Base-by-base conservation (phyloP, 768 basidiomycete genomes). In the Mycena galericulata region DNA sequence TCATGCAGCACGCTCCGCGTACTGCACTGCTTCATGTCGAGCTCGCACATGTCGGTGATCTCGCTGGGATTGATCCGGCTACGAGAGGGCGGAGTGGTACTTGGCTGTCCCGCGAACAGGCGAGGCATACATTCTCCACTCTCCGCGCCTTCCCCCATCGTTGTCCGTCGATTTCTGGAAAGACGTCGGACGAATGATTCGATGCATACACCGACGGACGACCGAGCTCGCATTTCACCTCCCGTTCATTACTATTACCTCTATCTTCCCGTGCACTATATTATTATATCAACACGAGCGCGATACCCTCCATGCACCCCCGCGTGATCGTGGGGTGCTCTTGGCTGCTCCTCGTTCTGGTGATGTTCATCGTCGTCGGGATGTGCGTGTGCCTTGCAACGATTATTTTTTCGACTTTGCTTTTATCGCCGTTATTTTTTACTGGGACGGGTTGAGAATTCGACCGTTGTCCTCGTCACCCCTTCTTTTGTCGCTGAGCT, bases 211-310 rank as follows among this genome's bases (percentile, higher is more conserved):
- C n/a, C n/a, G n/a, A n/a, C n/a, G n/a, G n/a, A n/a, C n/a, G n/a
- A n/a, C n/a, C n/a, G n/a, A n/a, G 12, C 24, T 40, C 55, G 55
- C 55, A 57, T 57, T 57, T 57, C 55, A 57, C 54, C 15, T 40
- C 38, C 36, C 22, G 51, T 34, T 53, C 51, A 34, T 55, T 55
- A 36, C 38, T 38, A 34, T 26, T 40, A n/a, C n/a, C 5, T 40
- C 38, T 55, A 55, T 55, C 53, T 55, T 55, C 53, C 53, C 34
- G 53, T 26, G 27, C 27, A 57, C 55, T 57, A 57, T 57, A 57
- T 57, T n/a, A n/a, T n/a, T n/a, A n/a, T n/a, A n/a, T n/a, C 26
- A 57, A 12, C 55, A 29, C 40, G 55, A 57, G 55, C 40, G 27
- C 40, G 55, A 57, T 57, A 57, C 54, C 15, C 40, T 41, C 15